These are phyloP conservation scores for Trypanosoma scelopori DNA, from an alignment of 208 protist genomes.

Conservation along the genomic window DNA sequence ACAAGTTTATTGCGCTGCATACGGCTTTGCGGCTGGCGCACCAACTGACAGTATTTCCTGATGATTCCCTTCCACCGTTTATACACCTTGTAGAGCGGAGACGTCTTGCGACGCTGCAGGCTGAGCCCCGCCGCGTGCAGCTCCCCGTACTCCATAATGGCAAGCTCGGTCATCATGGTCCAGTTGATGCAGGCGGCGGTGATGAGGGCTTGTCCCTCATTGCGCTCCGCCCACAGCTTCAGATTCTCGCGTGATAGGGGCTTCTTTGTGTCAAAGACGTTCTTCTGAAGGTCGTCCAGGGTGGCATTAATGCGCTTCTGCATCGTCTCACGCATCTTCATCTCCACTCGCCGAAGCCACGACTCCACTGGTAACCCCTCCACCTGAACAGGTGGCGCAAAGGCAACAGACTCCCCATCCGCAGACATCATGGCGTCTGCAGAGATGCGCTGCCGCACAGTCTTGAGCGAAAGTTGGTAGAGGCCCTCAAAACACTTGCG, in stretches of 20 bases:
- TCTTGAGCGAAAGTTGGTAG: slow-evolving; percentile 85
- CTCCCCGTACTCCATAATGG: slow-evolving; percentile 88
- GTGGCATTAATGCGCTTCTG: slow-evolving; percentile 80
- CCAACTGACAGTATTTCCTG: slow-evolving; percentile 95
- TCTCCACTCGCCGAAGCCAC: slow-evolving; percentile 93
- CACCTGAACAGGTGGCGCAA: slow-evolving; percentile 80
- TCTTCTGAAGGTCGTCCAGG: slow-evolving; percentile 76
- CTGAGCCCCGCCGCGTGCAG: slow-evolving; percentile 74
- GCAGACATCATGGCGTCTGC: slow-evolving; percentile 84
- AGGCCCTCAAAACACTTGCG: slow-evolving; percentile 98
- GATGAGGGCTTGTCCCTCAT: slow-evolving; percentile 95
- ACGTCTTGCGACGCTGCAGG: slow-evolving; percentile 87
- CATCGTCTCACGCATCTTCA: slow-evolving; percentile 92
- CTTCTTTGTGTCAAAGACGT: slow-evolving; percentile 75
- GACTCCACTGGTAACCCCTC: slow-evolving; percentile 93
- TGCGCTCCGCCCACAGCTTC: slow-evolving; percentile 89
- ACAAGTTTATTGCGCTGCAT: slow-evolving; percentile 96
- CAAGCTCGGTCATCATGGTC: slow-evolving; percentile 93
- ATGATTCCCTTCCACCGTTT: slow-evolving; percentile 95
- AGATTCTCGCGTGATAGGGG: slow-evolving; percentile 74
- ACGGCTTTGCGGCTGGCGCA: slow-evolving; percentile 89
- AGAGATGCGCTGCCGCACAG: slow-evolving; percentile 64
- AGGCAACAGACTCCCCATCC: slow-evolving; percentile 95
- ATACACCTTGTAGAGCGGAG: slow-evolving; percentile 90
- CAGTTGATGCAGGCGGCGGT: slow-evolving; percentile 96